Base-by-base conservation (phyloP, 352 stramenopile genomes). In the Elongisporangium prolatum region DNA sequence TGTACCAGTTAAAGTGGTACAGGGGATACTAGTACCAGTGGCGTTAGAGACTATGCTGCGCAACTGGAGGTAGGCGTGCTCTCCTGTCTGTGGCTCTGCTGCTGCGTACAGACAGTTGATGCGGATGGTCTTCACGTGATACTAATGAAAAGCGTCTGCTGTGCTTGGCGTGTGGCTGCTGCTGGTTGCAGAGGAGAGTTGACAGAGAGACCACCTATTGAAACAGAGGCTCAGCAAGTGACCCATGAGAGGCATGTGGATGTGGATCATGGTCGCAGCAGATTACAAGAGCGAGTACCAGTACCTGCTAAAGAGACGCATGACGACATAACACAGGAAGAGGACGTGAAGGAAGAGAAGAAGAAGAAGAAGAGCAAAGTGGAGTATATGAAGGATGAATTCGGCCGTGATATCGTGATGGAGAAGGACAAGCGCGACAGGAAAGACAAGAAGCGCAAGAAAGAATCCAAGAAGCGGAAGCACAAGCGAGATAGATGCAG, bases 371-470 rank as follows among this genome's bases (percentile, higher is more conserved):
- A 60, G 21, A 48, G 63, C 6, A 60, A 61, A 8, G 51, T 65
- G 4, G 48, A 64, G 20, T 63, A 74, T 11, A 50, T 50, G n/a
- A 91, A 91, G 54, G 85, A 95, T 59, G 85, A 95, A 52, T 95
- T 93, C 59, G 85, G 85, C 21, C 83, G 85, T 5, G 84, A 93
- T 48, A 57, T 92, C 18, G 65, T 71, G 13, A 51, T 72, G 8
- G 61, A 64, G 21, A 62, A 73, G 25, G 67, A 71, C 48, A 58
- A 59, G 18, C 50, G 22, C 38, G 63, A 68, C 14, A 58, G 56
- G 18, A 74, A 71, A 16, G 34, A 67, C 21, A 67, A 74, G 55
- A 24, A 56, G 18, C 54, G 67, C 22, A 77, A 69, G 52, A 50
- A 63, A 22, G 11, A 22, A 1, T 54, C 34, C n/a, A 57, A 63